Percentiles rank a stretch among this genome's conserved stretches.
These are phyloP conservation scores for Aureobasidium sp. DNA, from an alignment of 2,329 filamentous ascomycete species.

Conservation along the genomic window DNA sequence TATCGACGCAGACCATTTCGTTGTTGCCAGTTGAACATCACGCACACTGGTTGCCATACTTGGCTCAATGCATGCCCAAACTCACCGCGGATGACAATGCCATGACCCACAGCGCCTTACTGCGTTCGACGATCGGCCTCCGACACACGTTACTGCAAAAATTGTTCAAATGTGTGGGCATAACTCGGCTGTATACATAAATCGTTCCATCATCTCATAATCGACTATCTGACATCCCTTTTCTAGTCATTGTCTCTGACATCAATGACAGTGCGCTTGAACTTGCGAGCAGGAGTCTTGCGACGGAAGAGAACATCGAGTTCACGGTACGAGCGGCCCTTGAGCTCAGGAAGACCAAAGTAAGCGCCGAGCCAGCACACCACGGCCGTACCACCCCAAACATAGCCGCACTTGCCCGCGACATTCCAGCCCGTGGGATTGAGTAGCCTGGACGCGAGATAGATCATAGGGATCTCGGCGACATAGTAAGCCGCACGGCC, in stretches of 20 bases:
- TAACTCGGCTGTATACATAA: too few relatives aligned
- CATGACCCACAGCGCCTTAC: neutral
- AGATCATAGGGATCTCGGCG: constrained; percentile 60
- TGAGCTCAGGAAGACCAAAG: constrained; percentile 41
- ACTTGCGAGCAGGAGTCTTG: constrained; percentile 37
- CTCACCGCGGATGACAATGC: neutral
- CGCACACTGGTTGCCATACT: neutral
- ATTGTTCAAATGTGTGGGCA: too few relatives aligned
- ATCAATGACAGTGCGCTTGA: constrained; percentile 39
- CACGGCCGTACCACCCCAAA: constrained; percentile 40
- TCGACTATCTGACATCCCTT: too few relatives aligned
- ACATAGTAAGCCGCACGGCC: constrained; percentile 59
- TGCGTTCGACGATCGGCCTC: neutral
- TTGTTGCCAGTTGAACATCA: neutral
- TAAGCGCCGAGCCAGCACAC: constrained; percentile 38
- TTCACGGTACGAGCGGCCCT: constrained; percentile 41
- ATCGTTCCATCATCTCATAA: too few relatives aligned
- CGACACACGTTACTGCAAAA: too few relatives aligned
- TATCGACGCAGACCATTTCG: neutral
- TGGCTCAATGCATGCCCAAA: neutral
- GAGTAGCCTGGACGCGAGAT: constrained; percentile 54
- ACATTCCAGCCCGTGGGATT: constrained; percentile 40
- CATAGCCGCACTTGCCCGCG: constrained; percentile 40
- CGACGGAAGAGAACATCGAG: constrained; percentile 41
- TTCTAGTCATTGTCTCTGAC: constrained; percentile 37